Percentiles rank a stretch among this genome's conserved stretches.
These are phyloP conservation scores for Melanopsichium pennsylvanicum DNA, from an alignment of 1,284 basidiomycete genomes.

Conservation along the genomic window DNA sequence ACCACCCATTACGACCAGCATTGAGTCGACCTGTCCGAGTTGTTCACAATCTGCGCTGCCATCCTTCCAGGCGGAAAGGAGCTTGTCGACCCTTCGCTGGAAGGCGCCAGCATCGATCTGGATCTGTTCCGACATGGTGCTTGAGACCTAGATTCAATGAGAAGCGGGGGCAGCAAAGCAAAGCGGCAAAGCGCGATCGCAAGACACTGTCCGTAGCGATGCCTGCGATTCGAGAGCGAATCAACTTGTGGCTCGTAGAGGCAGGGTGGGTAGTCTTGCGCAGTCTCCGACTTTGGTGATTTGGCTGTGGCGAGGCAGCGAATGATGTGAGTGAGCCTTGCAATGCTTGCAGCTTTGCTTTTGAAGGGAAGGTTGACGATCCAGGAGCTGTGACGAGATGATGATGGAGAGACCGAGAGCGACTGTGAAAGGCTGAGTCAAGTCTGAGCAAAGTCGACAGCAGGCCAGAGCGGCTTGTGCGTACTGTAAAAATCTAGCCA, in stretches of 20 bases:
- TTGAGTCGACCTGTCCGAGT: slow-evolving; percentile 33
- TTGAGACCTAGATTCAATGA: neutral
- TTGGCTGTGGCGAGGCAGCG: neutral
- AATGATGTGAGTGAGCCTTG: neutral
- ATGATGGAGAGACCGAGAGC: neutral
- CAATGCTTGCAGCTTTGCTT: neutral
- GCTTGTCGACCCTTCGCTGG: slow-evolving; percentile 35
- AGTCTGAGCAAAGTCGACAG: neutral
- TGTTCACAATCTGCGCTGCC: slow-evolving; percentile 28
- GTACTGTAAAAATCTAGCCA: neutral
- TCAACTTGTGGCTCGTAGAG: no score
- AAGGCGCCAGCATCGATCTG: slow-evolving; percentile 53
- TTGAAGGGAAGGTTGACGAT: neutral
- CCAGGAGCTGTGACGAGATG: neutral
- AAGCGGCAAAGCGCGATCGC: no score
- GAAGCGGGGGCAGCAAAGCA: no score
- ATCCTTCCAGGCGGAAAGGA: slow-evolving; percentile 47
- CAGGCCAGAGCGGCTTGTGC: slow-evolving; percentile 7
- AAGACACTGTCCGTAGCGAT: no score
- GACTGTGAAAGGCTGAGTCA: slow-evolving; percentile 4
- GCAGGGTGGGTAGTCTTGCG: neutral
- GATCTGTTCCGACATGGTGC: slow-evolving; percentile 53
- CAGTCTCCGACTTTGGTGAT: neutral
- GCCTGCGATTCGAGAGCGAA: neutral
- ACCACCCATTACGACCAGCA: slow-evolving; percentile 50